A percentile compares a stretch with the other conserved stretches of the same genome.
Evolutionary conservation across 768 basidiomycete species (phyloP).

Genomic region (Serendipita sp.): DNA sequence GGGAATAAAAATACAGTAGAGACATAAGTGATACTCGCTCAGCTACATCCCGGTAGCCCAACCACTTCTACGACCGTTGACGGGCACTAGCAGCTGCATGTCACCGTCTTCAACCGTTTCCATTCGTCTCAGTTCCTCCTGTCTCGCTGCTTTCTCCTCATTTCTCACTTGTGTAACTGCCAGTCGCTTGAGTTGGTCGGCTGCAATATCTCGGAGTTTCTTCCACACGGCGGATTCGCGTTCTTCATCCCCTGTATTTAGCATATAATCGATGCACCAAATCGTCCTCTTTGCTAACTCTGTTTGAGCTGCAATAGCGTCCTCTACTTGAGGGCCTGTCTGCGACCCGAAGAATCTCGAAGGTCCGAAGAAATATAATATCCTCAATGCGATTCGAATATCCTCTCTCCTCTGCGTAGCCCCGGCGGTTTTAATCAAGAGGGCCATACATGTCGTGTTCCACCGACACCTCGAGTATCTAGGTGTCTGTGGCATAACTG

Average conservation of each 20-base stretch:
- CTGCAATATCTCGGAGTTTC: background rate
- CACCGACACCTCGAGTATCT: background rate
- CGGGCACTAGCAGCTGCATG: background rate
- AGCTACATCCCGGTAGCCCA: background rate
- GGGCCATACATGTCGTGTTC: conserved; percentile 2
- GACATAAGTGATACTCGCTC: background rate
- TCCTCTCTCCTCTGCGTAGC: background rate
- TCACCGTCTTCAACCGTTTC: background rate
- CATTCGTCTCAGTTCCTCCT: background rate
- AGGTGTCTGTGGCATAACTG: background rate
- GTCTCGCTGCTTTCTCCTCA: background rate
- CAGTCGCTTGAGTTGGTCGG: background rate
- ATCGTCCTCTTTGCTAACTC: background rate
- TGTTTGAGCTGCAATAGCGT: background rate
- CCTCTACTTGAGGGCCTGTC: background rate
- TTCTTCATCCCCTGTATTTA: background rate
- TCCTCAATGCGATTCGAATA: background rate
- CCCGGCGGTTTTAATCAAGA: background rate
- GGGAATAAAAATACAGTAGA: background rate
- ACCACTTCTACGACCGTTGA: background rate
- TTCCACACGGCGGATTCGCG: background rate
- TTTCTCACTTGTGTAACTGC: background rate
- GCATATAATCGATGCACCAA: background rate
- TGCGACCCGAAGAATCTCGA: background rate
- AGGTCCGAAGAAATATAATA: background rate